phyloP scores from a whole-genome alignment of 345 rosid species.

The Iberis pinnata region DNA sequence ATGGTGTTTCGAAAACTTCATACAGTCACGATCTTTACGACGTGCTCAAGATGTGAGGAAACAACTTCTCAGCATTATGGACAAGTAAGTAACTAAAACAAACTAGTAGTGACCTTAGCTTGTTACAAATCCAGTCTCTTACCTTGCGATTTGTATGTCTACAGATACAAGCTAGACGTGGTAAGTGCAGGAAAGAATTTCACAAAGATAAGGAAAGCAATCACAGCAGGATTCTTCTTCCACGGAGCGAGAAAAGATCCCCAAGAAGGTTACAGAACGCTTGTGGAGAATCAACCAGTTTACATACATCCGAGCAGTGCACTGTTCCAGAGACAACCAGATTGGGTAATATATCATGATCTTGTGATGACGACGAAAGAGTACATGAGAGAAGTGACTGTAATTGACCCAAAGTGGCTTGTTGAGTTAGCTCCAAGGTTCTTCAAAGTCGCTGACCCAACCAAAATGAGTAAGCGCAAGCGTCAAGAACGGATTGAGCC shows the following conservation, averaged over 20 bases:
- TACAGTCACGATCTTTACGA: constrained; percentile 68
- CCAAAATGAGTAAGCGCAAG: constrained; percentile 86
- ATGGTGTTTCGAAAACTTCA: constrained; percentile 89
- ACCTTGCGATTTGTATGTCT: constrained; percentile 2
- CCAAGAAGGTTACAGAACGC: constrained; percentile 73
- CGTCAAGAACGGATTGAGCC: constrained; percentile 84
- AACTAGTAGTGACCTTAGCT: not conserved
- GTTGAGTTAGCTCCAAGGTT: constrained; percentile 84
- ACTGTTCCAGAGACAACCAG: constrained; percentile 89
- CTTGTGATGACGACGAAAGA: constrained; percentile 91
- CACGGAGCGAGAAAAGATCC: constrained; percentile 84
- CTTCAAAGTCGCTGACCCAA: constrained; percentile 81
- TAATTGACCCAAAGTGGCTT: constrained; percentile 86
- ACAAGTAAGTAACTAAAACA: constrained; percentile 50
- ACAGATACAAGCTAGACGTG: constrained; percentile 76
- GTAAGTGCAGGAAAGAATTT: constrained; percentile 72
- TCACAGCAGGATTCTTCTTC: constrained; percentile 86
- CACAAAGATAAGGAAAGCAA: constrained; percentile 73
- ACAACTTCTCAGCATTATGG: constrained; percentile 87
- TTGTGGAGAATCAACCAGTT: constrained; percentile 80
- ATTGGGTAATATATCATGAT: constrained; percentile 92
- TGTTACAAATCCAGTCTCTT: not conserved
- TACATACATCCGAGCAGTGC: constrained; percentile 91
- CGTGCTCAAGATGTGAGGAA: constrained; percentile 84
- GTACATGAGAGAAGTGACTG: constrained; percentile 86